Percentiles rank a stretch among this genome's conserved stretches.
These are phyloP conservation scores for Candida tibetensis DNA, from an alignment of 805 yeast species.

Conservation along the genomic window DNA sequence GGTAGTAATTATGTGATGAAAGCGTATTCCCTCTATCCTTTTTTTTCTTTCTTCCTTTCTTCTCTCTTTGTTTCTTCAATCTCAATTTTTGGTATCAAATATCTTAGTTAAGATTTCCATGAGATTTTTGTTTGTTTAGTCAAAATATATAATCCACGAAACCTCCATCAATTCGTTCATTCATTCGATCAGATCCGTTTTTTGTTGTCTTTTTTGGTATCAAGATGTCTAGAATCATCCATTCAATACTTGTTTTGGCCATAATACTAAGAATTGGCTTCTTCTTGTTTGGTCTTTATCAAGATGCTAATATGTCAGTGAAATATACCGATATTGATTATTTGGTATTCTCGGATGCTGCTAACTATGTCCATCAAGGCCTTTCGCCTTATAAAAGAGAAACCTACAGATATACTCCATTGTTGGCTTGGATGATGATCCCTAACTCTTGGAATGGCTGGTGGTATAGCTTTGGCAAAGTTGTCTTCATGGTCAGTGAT, in stretches of 20 bases:
- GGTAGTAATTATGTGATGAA: not conserved
- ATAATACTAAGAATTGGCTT: slow-evolving; percentile 53
- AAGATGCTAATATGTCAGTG: slow-evolving; percentile 74
- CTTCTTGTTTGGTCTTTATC: slow-evolving; percentile 78
- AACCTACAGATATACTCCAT: slow-evolving; percentile 91
- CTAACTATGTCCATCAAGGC: slow-evolving; percentile 59
- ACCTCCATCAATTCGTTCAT: no score
- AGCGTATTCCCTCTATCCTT: not conserved
- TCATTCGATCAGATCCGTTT: no score
- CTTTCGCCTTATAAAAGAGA: slow-evolving; percentile 77
- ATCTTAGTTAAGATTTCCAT: no score
- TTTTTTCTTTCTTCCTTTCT: not conserved
- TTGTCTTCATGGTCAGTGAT: slow-evolving; percentile 74
- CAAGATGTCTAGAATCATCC: no score
- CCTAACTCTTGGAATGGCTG: slow-evolving; percentile 55
- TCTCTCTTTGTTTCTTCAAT: not conserved
- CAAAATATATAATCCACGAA: no score
- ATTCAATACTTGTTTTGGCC: slow-evolving; percentile 13
- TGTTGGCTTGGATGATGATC: slow-evolving; percentile 75
- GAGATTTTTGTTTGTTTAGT: no score
- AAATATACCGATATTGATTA: slow-evolving; percentile 95
- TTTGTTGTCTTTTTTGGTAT: no score
- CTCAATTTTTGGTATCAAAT: not conserved
- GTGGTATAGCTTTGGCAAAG: slow-evolving; percentile 69
- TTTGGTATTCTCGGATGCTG: slow-evolving; percentile 90